Percentiles rank a stretch among this genome's conserved stretches.
Conservation (phyloP, 2,329 filamentous ascomycete genomes). For the Fusarium pininemorale region DNA sequence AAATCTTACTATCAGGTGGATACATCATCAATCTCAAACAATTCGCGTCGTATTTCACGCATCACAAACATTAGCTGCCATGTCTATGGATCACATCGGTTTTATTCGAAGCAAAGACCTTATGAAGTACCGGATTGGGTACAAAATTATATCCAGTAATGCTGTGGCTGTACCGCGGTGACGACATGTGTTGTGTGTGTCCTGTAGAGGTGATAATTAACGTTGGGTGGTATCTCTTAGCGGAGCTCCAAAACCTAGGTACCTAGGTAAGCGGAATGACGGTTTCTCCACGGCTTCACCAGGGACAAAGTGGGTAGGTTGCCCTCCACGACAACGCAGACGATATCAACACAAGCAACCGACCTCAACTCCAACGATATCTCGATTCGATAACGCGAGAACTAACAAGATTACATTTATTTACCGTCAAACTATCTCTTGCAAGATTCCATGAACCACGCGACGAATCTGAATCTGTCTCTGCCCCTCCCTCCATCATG, state of each 20-base stretch:
- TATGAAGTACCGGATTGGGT: constrained; percentile 8
- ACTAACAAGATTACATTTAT: background rate
- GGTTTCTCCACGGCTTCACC: constrained; percentile 39
- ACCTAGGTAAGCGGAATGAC: constrained; percentile 28
- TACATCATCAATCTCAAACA: constrained; percentile 32
- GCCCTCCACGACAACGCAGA: constrained; percentile 36
- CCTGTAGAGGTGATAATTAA: background rate
- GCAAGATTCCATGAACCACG: constrained; percentile 46
- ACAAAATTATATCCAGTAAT: constrained; percentile 18
- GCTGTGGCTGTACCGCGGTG: constrained; percentile 30
- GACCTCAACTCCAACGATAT: constrained; percentile 4
- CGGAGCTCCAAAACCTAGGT: constrained; percentile 13
- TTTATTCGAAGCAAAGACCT: background rate
- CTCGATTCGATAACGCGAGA: background rate
- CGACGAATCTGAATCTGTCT: constrained; percentile 39
- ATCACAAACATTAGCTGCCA: background rate
- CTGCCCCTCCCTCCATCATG: constrained; percentile 61
- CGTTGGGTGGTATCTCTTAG: constrained; percentile 3
- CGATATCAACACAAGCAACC: constrained; percentile 32
- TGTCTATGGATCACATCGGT: background rate
- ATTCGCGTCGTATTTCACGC: constrained; percentile 19
- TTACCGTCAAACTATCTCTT: background rate
- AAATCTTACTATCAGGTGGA: background rate
- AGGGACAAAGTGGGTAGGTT: constrained; percentile 39
- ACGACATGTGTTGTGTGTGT: constrained; percentile 15